Evolutionary conservation across 768 basidiomycete genomes (phyloP).

Genomic region (Lactarius indigo): DNA sequence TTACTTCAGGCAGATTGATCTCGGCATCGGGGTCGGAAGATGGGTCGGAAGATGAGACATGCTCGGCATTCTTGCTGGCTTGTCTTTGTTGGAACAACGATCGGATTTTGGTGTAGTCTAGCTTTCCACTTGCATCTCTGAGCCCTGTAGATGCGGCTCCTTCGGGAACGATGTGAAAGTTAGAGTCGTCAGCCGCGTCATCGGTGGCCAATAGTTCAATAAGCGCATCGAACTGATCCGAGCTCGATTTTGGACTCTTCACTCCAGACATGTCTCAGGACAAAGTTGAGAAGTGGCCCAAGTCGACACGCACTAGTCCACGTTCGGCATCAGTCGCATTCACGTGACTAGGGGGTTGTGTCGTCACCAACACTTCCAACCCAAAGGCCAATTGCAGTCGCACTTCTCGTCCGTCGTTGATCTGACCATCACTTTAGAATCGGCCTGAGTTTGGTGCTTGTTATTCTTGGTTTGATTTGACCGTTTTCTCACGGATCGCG

Average conservation of each 20-base stretch:
- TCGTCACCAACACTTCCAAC: not conserved
- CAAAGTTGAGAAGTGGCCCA: not conserved
- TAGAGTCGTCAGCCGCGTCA: slow-evolving; percentile 18
- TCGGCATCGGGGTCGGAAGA: not conserved
- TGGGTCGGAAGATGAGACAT: not conserved
- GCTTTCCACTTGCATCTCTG: slow-evolving; percentile 21
- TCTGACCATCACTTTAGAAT: not conserved
- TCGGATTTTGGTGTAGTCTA: slow-evolving; percentile 25
- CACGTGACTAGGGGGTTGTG: not conserved
- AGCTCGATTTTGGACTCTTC: not conserved
- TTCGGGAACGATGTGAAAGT: slow-evolving; percentile 14
- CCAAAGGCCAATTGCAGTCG: not conserved
- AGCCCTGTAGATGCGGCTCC: slow-evolving; percentile 12
- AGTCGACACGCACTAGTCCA: not conserved
- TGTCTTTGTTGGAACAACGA: slow-evolving; percentile 20
- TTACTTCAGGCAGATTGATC: slow-evolving; percentile 6
- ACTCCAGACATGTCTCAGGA: slow-evolving; percentile 1
- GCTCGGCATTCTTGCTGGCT: not conserved
- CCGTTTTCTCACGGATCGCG: slow-evolving; percentile 2
- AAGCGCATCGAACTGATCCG: slow-evolving; percentile 25
- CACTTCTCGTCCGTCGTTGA: not conserved
- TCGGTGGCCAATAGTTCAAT: slow-evolving; percentile 26
- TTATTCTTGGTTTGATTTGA: not conserved
- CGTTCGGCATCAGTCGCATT: not conserved
- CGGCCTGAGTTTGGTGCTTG: not conserved